Evolutionary conservation across 1,284 basidiomycete genomes (phyloP).

Genomic region (Ustilago curta): DNA sequence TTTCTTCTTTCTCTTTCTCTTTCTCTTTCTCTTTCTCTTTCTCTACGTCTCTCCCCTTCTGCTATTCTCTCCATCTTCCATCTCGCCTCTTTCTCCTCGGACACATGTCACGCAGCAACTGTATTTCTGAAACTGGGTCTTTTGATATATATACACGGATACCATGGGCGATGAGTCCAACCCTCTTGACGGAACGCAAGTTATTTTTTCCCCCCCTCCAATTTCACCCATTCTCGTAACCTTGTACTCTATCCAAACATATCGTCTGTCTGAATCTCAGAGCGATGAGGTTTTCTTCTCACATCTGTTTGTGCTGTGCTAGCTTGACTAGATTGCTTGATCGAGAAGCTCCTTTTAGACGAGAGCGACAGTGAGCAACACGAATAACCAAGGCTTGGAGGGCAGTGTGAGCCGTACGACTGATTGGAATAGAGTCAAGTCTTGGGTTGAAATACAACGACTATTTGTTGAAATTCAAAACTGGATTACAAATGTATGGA

Average conservation of each 20-base stretch:
- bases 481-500: constrained; percentile 25
- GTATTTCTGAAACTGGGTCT: constrained; percentile 26
- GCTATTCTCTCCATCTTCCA: not conserved
- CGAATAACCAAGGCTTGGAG: not conserved
- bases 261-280: constrained; percentile 8
- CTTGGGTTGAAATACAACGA: too few species aligned
- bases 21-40: constrained; percentile 11
- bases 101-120: constrained; percentile 14
- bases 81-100: not conserved
- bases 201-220: not conserved
- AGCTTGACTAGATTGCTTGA: not conserved
- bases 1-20: constrained; percentile 13
- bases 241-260: constrained; percentile 21
- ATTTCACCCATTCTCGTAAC: not conserved
- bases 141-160: constrained; percentile 45
- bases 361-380: not conserved
- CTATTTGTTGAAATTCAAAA: not conserved
- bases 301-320: not conserved
- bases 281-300: not conserved
- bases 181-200: constrained; percentile 27
- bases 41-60: constrained; percentile 9
- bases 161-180: constrained; percentile 15
- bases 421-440: not conserved
- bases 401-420: constrained; percentile 7
- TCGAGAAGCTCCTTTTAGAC: not conserved